Conservation (phyloP, 345 rosid species). For the Eucalyptus curtisii region DNA sequence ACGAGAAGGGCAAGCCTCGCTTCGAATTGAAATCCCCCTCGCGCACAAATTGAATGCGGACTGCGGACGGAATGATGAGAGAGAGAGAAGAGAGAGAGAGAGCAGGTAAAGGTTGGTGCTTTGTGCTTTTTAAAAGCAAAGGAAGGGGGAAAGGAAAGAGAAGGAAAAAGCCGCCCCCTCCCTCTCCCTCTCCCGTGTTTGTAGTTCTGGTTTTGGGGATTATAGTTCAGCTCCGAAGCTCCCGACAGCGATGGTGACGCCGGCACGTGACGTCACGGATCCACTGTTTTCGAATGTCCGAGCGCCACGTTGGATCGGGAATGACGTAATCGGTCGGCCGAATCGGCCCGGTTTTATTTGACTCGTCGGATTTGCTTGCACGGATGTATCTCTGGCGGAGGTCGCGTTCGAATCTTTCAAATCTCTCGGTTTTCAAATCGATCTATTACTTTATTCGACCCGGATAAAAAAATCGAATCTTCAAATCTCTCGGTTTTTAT, state of each 20-base stretch:
- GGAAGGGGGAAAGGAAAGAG: not conserved
- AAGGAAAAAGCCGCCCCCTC: not conserved
- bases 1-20: not conserved
- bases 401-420: not conserved
- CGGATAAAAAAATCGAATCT: not conserved
- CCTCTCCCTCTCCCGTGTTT: not conserved
- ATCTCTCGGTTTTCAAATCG: not conserved
- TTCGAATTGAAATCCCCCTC: not conserved
- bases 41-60: not conserved
- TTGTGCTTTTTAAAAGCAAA: not conserved
- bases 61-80: not conserved
- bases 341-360: not conserved
- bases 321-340: not conserved
- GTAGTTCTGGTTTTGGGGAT: not conserved
- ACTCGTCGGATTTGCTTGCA: not conserved
- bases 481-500: too few relatives aligned
- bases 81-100: not conserved
- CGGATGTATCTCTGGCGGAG: too few relatives aligned
- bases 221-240: not conserved
- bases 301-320: not conserved
- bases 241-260: not conserved
- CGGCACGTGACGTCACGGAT: not conserved
- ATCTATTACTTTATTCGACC: too few relatives aligned
- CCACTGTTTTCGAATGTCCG: not conserved
- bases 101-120: not conserved